A percentile compares a stretch with the other conserved stretches of the same genome.
These are phyloP conservation scores for Penicillium coffeae DNA, from an alignment of 495 filamentous ascomycete genomes.

Conservation along the genomic window DNA sequence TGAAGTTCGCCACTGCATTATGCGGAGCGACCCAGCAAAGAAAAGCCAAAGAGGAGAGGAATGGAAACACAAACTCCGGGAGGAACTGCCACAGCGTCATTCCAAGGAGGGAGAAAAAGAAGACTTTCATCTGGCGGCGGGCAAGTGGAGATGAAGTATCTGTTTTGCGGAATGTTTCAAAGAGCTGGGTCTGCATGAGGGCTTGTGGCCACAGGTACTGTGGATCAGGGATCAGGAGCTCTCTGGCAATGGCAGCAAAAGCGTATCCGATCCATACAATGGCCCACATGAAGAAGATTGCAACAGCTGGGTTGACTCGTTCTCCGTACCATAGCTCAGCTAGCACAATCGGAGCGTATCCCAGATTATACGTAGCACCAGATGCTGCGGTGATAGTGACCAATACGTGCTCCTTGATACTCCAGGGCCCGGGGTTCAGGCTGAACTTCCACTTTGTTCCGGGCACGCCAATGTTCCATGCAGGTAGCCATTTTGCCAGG, in stretches of 20 bases:
- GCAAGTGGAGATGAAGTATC: constrained; percentile 46
- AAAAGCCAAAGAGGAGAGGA: constrained; percentile 54
- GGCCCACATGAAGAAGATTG: constrained; percentile 56
- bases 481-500: constrained; percentile 47
- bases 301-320: constrained; percentile 45
- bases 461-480: constrained; percentile 41
- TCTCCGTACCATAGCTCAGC: constrained; percentile 52
- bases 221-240: constrained; percentile 53
- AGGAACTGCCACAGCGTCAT: constrained; percentile 57
- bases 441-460: constrained; percentile 47
- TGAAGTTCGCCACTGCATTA: constrained; percentile 53
- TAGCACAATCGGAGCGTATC: constrained; percentile 46
- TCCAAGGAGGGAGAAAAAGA: constrained; percentile 47
- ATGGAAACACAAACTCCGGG: constrained; percentile 55
- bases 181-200: constrained; percentile 52
- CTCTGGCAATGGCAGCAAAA: constrained; percentile 50
- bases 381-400: constrained; percentile 52
- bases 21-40: constrained; percentile 59
- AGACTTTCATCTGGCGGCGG: constrained; percentile 51
- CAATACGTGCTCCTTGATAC: constrained; percentile 55
- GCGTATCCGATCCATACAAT: constrained; percentile 54
- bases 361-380: constrained; percentile 50
- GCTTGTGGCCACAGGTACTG: constrained; percentile 49
- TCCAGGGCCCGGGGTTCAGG: constrained; percentile 55
- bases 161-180: constrained; percentile 52